These are phyloP conservation scores for Rhodomyrtus psidioides DNA, from an alignment of 441 rosid species.

Conservation along the genomic window DNA sequence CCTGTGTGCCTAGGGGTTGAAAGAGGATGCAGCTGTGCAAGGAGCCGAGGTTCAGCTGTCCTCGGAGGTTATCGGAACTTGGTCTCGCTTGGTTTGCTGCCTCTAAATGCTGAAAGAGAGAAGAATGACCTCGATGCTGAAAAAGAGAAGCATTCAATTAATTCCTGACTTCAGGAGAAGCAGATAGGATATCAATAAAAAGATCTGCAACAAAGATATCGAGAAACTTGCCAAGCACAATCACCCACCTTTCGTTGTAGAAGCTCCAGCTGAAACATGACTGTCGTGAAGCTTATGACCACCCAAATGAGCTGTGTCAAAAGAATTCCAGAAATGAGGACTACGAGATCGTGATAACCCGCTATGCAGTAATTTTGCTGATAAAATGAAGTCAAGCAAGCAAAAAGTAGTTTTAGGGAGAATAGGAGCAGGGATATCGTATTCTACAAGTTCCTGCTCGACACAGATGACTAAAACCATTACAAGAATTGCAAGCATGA, in stretches of 20 bases:
- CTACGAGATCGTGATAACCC: background rate
- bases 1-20: background rate
- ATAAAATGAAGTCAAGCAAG: background rate
- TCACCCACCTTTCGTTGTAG: conserved; percentile 42
- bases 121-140: conserved; percentile 66
- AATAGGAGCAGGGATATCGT: background rate
- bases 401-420: background rate
- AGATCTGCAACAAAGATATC: background rate
- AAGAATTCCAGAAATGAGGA: background rate
- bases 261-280: conserved; percentile 21
- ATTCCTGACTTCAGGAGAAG: background rate
- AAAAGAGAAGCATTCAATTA: conserved; percentile 4
- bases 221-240: background rate
- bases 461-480: background rate
- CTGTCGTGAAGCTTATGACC: conserved; percentile 21
- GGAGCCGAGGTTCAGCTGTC: background rate
- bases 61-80: conserved; percentile 23
- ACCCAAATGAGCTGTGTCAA: conserved; percentile 23
- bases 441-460: background rate
- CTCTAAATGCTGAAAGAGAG: conserved; percentile 68
- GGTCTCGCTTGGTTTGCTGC: conserved; percentile 52
- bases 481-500: background rate
- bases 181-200: background rate
- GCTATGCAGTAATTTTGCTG: background rate
- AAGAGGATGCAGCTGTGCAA: background rate